These are phyloP conservation scores for Globisporangium lucens DNA, from an alignment of 352 stramenopile species.

Conservation along the genomic window DNA sequence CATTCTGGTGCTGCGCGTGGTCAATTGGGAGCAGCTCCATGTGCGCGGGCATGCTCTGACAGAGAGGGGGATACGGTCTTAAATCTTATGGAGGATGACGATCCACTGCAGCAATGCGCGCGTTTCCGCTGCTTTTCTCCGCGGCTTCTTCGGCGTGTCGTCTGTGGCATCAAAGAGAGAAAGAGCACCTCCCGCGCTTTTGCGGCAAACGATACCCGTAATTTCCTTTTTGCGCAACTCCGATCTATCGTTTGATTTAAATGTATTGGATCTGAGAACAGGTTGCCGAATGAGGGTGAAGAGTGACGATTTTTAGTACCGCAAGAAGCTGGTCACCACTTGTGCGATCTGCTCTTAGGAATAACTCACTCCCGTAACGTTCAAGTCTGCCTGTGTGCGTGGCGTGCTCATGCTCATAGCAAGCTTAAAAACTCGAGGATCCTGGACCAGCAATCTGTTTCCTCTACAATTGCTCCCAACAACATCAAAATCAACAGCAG, in stretches of 20 bases:
- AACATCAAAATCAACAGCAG: neutral
- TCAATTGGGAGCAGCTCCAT: conserved; percentile 13
- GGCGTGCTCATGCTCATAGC: neutral
- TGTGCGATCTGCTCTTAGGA: neutral
- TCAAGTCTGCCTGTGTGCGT: too few relatives aligned
- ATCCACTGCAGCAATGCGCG: neutral
- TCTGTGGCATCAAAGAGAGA: neutral
- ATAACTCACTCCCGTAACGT: neutral
- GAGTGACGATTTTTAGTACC: neutral
- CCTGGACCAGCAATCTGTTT: neutral
- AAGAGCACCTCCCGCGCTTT: neutral
- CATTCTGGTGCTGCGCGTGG: conserved; percentile 3
- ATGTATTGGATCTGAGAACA: neutral
- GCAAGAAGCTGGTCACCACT: neutral
- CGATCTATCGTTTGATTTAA: neutral
- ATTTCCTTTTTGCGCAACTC: neutral
- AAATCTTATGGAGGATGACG: neutral
- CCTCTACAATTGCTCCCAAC: neutral
- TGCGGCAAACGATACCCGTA: neutral
- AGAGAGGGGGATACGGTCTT: neutral
- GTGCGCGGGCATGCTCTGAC: conserved; percentile 5
- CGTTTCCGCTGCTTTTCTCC: conserved; percentile 8
- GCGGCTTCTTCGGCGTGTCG: neutral
- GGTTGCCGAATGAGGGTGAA: neutral
- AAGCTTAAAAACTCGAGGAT: neutral